Evolutionary conservation across 2,329 filamentous ascomycete genomes (phyloP).

Genomic region (Pezicula carpinea): DNA sequence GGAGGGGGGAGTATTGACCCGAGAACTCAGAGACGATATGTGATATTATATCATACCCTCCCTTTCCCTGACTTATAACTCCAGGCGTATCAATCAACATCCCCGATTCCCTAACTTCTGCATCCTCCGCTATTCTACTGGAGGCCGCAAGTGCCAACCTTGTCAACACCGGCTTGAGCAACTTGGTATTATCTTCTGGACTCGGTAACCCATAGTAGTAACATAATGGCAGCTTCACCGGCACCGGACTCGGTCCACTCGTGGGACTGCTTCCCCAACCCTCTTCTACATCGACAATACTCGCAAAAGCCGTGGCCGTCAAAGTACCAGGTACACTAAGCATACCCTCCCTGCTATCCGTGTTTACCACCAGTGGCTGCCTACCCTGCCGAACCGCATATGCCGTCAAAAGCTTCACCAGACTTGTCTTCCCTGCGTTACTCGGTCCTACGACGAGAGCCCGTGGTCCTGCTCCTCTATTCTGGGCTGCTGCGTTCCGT

Average conservation of each 20-base stretch:
- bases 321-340: slow-evolving; percentile 75
- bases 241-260: slow-evolving; percentile 80
- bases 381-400: slow-evolving; percentile 72
- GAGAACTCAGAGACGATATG: slow-evolving; percentile 71
- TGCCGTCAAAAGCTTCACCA: slow-evolving; percentile 71
- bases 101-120: slow-evolving; percentile 65
- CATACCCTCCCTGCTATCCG: slow-evolving; percentile 78
- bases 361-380: slow-evolving; percentile 78
- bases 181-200: slow-evolving; percentile 65
- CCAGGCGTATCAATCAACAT: slow-evolving; percentile 83
- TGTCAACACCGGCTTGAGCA: slow-evolving; percentile 72
- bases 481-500: slow-evolving; percentile 54
- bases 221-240: slow-evolving; percentile 86
- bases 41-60: slow-evolving; percentile 69
- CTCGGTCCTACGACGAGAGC: slow-evolving; percentile 78
- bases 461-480: slow-evolving; percentile 61
- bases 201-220: slow-evolving; percentile 78
- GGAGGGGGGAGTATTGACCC: slow-evolving; percentile 39
- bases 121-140: slow-evolving; percentile 72
- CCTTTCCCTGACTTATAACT: slow-evolving; percentile 59
- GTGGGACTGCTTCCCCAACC: slow-evolving; percentile 89
- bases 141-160: slow-evolving; percentile 75
- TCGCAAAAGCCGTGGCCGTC: slow-evolving; percentile 81
- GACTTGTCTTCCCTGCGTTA: slow-evolving; percentile 76
- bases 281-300: slow-evolving; percentile 81